Base-by-base conservation (phyloP, 148 eudicot genomes). In the Silene conica region DNA sequence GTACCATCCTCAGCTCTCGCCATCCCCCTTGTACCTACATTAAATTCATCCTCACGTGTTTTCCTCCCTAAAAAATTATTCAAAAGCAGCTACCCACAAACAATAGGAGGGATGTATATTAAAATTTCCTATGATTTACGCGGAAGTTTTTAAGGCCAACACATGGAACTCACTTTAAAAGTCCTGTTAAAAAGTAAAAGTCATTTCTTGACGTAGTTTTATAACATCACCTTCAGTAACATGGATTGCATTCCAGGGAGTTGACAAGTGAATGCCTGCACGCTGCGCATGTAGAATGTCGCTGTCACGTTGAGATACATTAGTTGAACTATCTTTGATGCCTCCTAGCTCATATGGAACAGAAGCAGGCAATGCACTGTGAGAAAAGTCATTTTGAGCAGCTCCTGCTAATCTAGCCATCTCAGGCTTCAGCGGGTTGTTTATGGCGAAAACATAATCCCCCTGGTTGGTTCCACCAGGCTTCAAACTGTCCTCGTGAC, bases 391-490 rank as follows among this genome's bases (percentile, higher is more conserved):
- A 70, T 70, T 80, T 54, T 76, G 75, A 74, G 68, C 76, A 62
- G 81, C 86, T 74, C 87, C 86, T 62, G 80, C 63, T 85, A 87
- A 78, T 58, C 85, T 72, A 73, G 70, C 73, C 79, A 79, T 72
- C 67, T 91, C 98, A 74, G 85, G 82, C 80, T 67, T 89, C 79
- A 79, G 73, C 79, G 79, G 84, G 83, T 77, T 84, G 79, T 65
- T 76, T 76, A 75, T 16, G 64, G 85, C 84, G 82, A 79, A 55
- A 63, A 63, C 72, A 73, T 69, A 63, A 56, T 84, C 68, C 21
- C 63, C 76, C 31, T 74, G 81, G 66, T 70, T 79, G 70, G 76
- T 28, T 71, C 86, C 86, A 31, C 76, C 86, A 54, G 76, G 70
- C 61, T 67, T 86, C 69, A 67, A 65, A 82, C 71, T 78, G 74